Conservation (phyloP, 495 filamentous ascomycete genomes). For the Paragyromitra xinjiangensis region DNA sequence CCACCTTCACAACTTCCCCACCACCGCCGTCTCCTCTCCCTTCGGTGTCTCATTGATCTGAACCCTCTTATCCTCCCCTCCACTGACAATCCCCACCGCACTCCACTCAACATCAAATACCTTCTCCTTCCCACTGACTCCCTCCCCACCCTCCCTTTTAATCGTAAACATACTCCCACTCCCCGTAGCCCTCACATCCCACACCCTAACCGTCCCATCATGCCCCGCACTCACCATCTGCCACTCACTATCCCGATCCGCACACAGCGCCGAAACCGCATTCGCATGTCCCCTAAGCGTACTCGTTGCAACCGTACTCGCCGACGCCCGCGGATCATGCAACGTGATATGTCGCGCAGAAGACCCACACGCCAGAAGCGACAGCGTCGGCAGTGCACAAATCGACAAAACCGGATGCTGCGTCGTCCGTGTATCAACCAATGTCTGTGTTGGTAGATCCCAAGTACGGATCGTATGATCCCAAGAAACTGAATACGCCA, state of each 20-base stretch:
- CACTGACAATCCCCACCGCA: conserved; percentile 86
- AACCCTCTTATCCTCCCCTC: conserved; percentile 88
- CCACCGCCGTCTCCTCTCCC: conserved; percentile 14
- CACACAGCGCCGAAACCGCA: conserved; percentile 74
- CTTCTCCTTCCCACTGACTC: conserved; percentile 64
- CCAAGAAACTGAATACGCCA: conserved; percentile 86
- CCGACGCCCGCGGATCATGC: conserved; percentile 82
- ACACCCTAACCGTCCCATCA: conserved; percentile 89
- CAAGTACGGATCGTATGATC: conserved; percentile 91
- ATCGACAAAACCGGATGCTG: conserved; percentile 82
- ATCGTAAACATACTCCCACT: conserved; percentile 86
- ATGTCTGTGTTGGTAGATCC: conserved; percentile 79
- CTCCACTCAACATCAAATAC: conserved; percentile 89
- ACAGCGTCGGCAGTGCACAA: conserved; percentile 68
- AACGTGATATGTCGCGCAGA: conserved; percentile 87
- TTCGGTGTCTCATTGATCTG: conserved; percentile 74
- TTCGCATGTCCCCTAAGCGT: conserved; percentile 91
- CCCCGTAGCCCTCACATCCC: conserved; percentile 82
- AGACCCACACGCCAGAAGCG: conserved; percentile 83
- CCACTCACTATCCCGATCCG: conserved; percentile 77
- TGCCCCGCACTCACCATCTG: conserved; percentile 82
- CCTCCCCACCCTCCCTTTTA: conserved; percentile 72
- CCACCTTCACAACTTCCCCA: conserved; percentile 21
- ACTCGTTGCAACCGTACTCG: conserved; percentile 77
- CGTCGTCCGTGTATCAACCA: conserved; percentile 81